A percentile compares a stretch with the other conserved stretches of the same genome.
Conservation (phyloP, 371 early-diverging fungal species). For the Apophysomyces trapeziformis region DNA sequence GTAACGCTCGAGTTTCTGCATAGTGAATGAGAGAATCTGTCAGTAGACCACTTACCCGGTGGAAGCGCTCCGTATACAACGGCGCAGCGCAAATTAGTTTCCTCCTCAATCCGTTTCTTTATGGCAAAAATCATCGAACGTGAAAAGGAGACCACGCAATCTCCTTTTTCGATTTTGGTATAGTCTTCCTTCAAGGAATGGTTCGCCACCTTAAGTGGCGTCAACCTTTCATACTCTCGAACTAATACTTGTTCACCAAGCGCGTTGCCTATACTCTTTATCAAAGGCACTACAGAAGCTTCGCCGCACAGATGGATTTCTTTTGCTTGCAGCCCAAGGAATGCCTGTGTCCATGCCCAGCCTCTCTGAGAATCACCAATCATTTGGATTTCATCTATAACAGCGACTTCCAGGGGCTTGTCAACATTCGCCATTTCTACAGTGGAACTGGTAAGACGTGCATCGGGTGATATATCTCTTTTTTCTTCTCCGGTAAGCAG, state of each 20-base stretch:
- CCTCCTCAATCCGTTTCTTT: conserved; percentile 76
- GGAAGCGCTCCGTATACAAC: conserved; percentile 95
- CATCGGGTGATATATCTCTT: conserved; percentile 50
- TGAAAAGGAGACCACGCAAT: conserved; percentile 90
- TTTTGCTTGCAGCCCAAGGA: conserved; percentile 81
- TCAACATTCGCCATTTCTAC: conserved; percentile 88
- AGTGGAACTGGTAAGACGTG: conserved; percentile 73
- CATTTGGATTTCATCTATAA: conserved; percentile 98
- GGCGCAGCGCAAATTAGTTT: conserved; percentile 82
- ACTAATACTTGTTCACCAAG: conserved; percentile 86
- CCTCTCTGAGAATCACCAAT: conserved; percentile 86
- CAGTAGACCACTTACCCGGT: conserved; percentile 57
- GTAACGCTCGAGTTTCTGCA: conserved; percentile 82
- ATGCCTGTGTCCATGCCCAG: conserved; percentile 96
- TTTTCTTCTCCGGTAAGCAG: conserved; percentile 93
- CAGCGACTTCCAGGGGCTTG: conserved; percentile 79
- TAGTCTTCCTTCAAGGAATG: conserved; percentile 61
- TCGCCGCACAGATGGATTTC: conserved; percentile 97
- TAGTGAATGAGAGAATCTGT: background rate
- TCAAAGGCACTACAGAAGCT: conserved; percentile 79
- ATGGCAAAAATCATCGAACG: conserved; percentile 77
- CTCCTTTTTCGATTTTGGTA: conserved; percentile 72
- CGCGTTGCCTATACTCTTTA: conserved; percentile 70
- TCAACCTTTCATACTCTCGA: conserved; percentile 79
- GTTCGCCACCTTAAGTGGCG: conserved; percentile 61